Conservation (phyloP, 1,139 yeast species). For the Kurtzmaniella quercitrusa region DNA sequence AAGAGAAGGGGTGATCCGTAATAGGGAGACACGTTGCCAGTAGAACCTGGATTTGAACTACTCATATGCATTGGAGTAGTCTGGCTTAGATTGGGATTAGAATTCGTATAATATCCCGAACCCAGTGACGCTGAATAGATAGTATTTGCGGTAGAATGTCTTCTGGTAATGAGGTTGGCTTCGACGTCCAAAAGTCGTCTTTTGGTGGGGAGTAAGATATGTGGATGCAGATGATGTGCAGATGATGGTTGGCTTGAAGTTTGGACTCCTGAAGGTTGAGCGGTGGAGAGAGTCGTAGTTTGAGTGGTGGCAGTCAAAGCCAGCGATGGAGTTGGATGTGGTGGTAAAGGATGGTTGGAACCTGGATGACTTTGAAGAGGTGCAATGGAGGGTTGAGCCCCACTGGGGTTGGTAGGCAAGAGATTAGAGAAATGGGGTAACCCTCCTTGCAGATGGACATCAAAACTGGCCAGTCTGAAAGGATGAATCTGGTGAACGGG, state of each 20-base stretch:
- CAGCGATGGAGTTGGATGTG: slow-evolving; percentile 8
- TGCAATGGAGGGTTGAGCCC: neutral
- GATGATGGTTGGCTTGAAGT: neutral
- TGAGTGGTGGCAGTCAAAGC: slow-evolving; percentile 4
- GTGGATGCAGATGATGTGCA: slow-evolving; percentile 3
- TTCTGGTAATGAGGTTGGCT: slow-evolving; percentile 10
- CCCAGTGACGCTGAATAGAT: slow-evolving; percentile 8
- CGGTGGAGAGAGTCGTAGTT: neutral
- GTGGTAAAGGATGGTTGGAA: neutral
- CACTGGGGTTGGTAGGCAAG: neutral
- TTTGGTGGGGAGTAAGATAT: slow-evolving; percentile 17
- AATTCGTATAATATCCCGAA: slow-evolving; percentile 9
- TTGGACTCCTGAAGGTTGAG: neutral
- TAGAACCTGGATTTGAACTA: slow-evolving; percentile 7
- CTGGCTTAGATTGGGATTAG: slow-evolving; percentile 16
- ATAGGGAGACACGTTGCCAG: slow-evolving; percentile 25
- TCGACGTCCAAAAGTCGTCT: slow-evolving; percentile 26
- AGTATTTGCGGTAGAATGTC: slow-evolving; percentile 27
- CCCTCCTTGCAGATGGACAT: slow-evolving; percentile 14
- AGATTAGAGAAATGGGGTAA: slow-evolving; percentile 6
- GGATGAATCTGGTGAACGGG: slow-evolving; percentile 3
- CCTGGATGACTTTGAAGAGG: neutral
- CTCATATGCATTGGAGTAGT: slow-evolving; percentile 3
- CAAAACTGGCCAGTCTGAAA: slow-evolving; percentile 33
- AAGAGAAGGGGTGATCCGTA: slow-evolving; percentile 29